These are phyloP conservation scores for Hygrophorus pudorinus DNA, from an alignment of 768 basidiomycete genomes.

Conservation along the genomic window DNA sequence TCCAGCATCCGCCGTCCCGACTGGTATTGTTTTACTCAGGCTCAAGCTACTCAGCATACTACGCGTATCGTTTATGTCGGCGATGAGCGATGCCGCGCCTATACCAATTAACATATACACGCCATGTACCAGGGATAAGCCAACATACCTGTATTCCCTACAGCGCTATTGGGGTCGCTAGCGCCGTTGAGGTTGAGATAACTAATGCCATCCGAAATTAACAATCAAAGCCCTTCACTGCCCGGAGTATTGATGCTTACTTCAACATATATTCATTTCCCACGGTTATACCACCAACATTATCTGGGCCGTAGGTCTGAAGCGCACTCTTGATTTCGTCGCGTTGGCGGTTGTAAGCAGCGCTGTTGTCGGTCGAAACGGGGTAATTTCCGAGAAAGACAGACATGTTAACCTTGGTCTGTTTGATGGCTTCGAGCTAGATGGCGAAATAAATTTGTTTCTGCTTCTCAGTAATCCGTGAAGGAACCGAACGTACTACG, in stretches of 20 bases:
- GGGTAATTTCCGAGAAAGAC: conserved; percentile 73
- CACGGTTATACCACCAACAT: conserved; percentile 78
- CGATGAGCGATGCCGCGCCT: conserved; percentile 55
- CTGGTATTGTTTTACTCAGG: conserved; percentile 48
- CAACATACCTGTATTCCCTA: conserved; percentile 34
- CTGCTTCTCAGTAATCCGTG: background rate
- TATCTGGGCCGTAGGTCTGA: conserved; percentile 62
- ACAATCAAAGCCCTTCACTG: background rate
- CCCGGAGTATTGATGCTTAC: conserved; percentile 24
- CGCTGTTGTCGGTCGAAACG: conserved; percentile 47
- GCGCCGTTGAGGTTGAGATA: conserved; percentile 44
- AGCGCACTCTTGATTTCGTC: conserved; percentile 58
- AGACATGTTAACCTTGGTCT: conserved; percentile 79
- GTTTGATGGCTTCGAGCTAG: conserved; percentile 79
- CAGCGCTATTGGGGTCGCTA: conserved; percentile 42
- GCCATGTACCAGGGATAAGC: background rate
- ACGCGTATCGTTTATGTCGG: conserved; percentile 59
- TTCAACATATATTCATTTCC: conserved; percentile 89
- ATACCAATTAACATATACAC: background rate
- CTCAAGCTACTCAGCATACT: conserved; percentile 43
- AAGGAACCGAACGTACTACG: conserved; percentile 35
- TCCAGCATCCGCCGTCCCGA: conserved; percentile 83
- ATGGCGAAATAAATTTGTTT: background rate
- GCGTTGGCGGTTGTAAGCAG: conserved; percentile 68
- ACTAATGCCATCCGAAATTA: conserved; percentile 24